Base-by-base conservation (phyloP, 495 filamentous ascomycete species). In the Penicillium riverlandense region DNA sequence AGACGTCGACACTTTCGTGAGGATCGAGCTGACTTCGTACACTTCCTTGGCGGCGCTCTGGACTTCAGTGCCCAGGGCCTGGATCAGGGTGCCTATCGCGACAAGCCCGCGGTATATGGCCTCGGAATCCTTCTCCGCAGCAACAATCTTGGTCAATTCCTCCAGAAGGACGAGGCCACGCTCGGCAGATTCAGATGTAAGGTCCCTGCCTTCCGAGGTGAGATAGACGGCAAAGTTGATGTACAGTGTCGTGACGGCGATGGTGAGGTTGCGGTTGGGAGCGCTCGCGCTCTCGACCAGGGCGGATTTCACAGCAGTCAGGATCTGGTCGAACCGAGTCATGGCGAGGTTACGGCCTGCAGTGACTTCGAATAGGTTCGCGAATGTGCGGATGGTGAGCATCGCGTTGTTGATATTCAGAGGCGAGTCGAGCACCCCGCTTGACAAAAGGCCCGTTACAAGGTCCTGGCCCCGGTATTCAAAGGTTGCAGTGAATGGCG, bases 361-460 rank as follows among this genome's bases (percentile, higher is more conserved):
- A 4, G 74, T 59, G 0, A 85, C 88, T 43, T 80, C 78, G 63
- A 96, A 97, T 7, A 97, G 68, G 45, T 99, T 99, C n/a, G 78
- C 82, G 38, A 95, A 75, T 11, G 82, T 75, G 9, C 94, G 88
- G 35, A 86, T 67, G 0, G 85, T 77, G 63, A 97, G 80, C 86
- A 97, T 95, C 29, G 82, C 77, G 54, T 86, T 86, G 58, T 96
- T 96, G 10, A 78, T 67, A 11, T 70, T 67, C 8, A 76, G 62
- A 8, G 69, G 70, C 7, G 65, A 54, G 16, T 77, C 69, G 43
- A 90, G 85, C 13, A 84, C 63, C 2, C 73, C 77, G 39, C 75
- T 73, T 1, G 52, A 46, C 15, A 69, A 57, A 30, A 83, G 58
- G 0, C 62, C 58, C 7, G 63, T 52, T 11, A 78, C 52, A 8